Conservation (phyloP, 306 rosid genomes). For the Pyrus bretschneideri region DNA sequence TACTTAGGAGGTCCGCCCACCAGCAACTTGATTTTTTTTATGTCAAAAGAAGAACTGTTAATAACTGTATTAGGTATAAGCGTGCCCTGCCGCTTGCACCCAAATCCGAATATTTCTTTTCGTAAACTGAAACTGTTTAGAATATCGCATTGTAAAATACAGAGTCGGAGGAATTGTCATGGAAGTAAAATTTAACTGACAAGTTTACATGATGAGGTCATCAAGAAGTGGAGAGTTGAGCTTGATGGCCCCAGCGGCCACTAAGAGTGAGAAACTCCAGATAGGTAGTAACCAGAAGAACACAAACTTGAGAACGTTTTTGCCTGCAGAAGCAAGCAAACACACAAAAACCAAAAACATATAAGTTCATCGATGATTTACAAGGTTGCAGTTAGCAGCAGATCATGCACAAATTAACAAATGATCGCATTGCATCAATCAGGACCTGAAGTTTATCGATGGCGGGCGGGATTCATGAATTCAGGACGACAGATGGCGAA, state of each 20-base stretch:
- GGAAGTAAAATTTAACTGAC: background rate
- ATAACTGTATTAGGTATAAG: too few species aligned
- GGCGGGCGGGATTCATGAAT: too few species aligned
- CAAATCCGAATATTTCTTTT: too few species aligned
- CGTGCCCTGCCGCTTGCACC: too few species aligned
- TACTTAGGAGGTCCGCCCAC: background rate
- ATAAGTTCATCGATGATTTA: background rate
- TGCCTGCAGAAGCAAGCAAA: constrained; percentile 42
- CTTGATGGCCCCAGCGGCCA: constrained; percentile 69
- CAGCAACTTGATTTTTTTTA: background rate
- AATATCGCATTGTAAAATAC: background rate
- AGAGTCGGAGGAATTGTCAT: background rate
- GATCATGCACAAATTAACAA: too few species aligned
- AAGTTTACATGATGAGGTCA: constrained; percentile 54
- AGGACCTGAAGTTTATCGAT: too few species aligned
- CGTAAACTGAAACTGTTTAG: too few species aligned
- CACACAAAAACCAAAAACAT: background rate
- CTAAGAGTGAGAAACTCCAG: constrained; percentile 54
- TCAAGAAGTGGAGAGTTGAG: constrained; percentile 49
- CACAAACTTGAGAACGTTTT: constrained; percentile 34
- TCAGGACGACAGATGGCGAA: too few species aligned
- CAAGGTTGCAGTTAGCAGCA: too few species aligned
- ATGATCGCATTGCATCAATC: too few species aligned
- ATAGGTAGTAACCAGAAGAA: constrained; percentile 68
- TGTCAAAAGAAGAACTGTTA: background rate